A percentile compares a stretch with the other conserved stretches of the same genome.
phyloP scores from a whole-genome alignment of 2,329 filamentous ascomycete genomes.

The Sphaerulina vaccinii region DNA sequence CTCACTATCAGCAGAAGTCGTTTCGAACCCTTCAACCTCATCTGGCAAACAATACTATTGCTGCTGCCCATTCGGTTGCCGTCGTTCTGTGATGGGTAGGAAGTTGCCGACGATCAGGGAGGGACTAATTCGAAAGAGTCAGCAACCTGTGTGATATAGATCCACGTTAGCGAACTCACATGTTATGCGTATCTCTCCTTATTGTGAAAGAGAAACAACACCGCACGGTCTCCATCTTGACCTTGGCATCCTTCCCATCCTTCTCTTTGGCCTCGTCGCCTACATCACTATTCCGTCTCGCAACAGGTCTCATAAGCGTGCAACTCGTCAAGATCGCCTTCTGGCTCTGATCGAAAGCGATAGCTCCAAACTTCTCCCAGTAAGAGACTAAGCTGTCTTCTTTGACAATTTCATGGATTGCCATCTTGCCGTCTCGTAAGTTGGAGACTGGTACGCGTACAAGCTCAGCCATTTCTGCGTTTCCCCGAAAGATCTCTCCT shows the following conservation, averaged over 20 bases:
- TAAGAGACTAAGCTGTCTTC: conserved; percentile 95
- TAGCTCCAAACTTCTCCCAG: conserved; percentile 98
- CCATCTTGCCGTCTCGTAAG: conserved; percentile 87
- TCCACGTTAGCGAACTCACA: conserved; percentile 61
- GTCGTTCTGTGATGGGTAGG: conserved; percentile 64
- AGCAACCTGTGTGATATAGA: conserved; percentile 38
- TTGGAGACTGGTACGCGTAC: conserved; percentile 90
- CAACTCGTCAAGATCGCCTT: conserved; percentile 95
- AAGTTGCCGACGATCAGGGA: conserved; percentile 97
- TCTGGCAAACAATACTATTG: conserved; percentile 15
- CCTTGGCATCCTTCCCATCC: conserved; percentile 41
- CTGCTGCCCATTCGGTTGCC: conserved; percentile 17
- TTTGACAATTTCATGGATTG: conserved; percentile 91
- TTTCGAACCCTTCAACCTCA: background rate
- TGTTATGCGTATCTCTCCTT: conserved; percentile 88
- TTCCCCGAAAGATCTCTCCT: conserved; percentile 94
- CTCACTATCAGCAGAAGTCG: background rate
- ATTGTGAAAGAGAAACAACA: conserved; percentile 99
- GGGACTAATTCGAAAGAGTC: conserved; percentile 58
- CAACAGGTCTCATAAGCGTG: conserved; percentile 76
- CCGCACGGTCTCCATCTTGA: conserved; percentile 60
- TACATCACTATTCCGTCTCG: conserved; percentile 1
- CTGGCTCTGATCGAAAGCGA: conserved; percentile 90
- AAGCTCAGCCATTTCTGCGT: conserved; percentile 97
- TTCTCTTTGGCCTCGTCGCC: conserved; percentile 8